These are phyloP conservation scores for Ensete glaucum DNA, from an alignment of 176 grass and related monocot genomes.

Conservation along the genomic window DNA sequence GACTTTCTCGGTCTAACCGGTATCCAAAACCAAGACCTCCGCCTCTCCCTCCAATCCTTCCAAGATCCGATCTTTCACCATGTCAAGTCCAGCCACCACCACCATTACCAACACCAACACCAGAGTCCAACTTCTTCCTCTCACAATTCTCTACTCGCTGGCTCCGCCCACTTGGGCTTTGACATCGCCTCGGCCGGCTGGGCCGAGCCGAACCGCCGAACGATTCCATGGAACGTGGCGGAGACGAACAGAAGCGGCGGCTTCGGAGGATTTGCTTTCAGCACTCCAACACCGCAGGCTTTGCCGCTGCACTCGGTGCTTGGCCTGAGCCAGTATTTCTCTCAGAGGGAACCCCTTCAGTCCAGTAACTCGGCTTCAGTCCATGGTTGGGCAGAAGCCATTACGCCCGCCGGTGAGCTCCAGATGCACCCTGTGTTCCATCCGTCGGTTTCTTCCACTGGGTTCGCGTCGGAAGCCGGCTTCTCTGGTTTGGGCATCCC, in stretches of 20 bases:
- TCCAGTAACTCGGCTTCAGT: slow-evolving; percentile 95
- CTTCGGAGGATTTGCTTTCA: slow-evolving; percentile 47
- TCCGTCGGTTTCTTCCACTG: slow-evolving; percentile 44
- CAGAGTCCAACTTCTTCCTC: slow-evolving; percentile 19
- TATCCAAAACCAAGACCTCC: slow-evolving; percentile 66
- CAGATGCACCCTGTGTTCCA: slow-evolving; percentile 38
- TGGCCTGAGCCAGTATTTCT: slow-evolving; percentile 59
- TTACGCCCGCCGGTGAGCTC: slow-evolving; percentile 38
- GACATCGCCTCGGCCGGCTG: slow-evolving; percentile 45
- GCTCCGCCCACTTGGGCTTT: slow-evolving; percentile 42
- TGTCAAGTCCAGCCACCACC: slow-evolving; percentile 30
- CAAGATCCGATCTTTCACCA: slow-evolving; percentile 72
- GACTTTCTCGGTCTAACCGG: slow-evolving; percentile 60
- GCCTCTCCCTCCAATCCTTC: slow-evolving; percentile 75
- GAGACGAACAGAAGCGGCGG: slow-evolving; percentile 30
- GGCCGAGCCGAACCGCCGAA: slow-evolving; percentile 52
- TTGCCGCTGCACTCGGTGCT: slow-evolving; percentile 44
- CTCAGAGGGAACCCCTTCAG: slow-evolving; percentile 99
- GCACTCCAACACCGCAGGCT: slow-evolving; percentile 54
- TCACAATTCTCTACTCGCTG: slow-evolving; percentile 37
- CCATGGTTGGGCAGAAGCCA: slow-evolving; percentile 71
- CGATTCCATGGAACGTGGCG: slow-evolving; percentile 64
- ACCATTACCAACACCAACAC: slow-evolving; percentile 13
- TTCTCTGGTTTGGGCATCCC: slow-evolving; percentile 78
- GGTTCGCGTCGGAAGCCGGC: slow-evolving; percentile 42